These are phyloP conservation scores for Euphrasia arctica DNA, from an alignment of 305 asterid genomes.

Conservation along the genomic window DNA sequence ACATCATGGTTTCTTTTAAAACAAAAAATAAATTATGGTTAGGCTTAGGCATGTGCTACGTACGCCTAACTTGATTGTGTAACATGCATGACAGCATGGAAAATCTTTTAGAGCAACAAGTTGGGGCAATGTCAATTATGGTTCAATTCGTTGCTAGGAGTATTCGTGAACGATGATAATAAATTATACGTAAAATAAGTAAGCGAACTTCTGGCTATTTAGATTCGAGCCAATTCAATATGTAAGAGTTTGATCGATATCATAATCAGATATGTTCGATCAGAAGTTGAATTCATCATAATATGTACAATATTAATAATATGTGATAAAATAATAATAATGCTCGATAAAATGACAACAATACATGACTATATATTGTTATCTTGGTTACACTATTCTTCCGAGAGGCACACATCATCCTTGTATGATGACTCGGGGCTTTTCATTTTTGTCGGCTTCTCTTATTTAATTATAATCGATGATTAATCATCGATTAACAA, in stretches of 20 bases:
- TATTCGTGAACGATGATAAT: too few species aligned
- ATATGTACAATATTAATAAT: too few species aligned
- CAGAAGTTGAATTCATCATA: too few species aligned
- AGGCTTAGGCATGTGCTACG: slow-evolving; percentile 32
- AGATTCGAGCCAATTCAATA: too few species aligned
- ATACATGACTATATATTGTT: slow-evolving; percentile 3
- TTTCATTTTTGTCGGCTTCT: slow-evolving; percentile 2
- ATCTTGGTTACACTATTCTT: slow-evolving; percentile 16
- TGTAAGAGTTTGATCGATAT: too few species aligned
- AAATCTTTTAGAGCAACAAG: slow-evolving; percentile 26
- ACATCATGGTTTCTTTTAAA: slow-evolving; percentile 1
- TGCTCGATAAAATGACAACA: too few species aligned
- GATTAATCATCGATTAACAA: background rate
- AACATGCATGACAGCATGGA: slow-evolving; percentile 37
- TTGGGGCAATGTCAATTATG: slow-evolving; percentile 22
- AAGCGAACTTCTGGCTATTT: too few species aligned
- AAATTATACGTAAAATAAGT: too few species aligned
- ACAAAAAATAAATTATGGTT: slow-evolving; percentile 10
- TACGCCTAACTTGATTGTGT: slow-evolving; percentile 33
- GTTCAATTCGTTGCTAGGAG: background rate
- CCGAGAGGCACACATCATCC: slow-evolving; percentile 15
- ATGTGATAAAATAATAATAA: too few species aligned
- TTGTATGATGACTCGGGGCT: background rate
- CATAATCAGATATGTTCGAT: too few species aligned
- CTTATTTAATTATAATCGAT: background rate